Evolutionary conservation across 1,139 yeast species (phyloP).

Genomic region (Kazachstania sp.): DNA sequence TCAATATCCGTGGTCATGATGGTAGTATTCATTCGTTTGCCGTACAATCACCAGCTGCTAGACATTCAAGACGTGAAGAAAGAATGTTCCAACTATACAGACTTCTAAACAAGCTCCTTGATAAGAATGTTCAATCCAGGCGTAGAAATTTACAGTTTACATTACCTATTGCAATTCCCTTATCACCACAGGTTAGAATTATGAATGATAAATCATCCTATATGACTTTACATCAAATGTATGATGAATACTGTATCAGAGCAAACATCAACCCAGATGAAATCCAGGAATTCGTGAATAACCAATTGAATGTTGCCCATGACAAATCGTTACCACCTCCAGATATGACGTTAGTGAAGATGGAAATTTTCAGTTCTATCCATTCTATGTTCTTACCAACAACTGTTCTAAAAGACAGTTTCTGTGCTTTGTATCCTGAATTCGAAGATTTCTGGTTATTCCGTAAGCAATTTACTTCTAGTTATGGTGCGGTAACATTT

Average conservation of each 20-base stretch:
- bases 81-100: slow-evolving; percentile 86
- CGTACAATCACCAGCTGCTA: slow-evolving; percentile 95
- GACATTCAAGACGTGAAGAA: slow-evolving; percentile 96
- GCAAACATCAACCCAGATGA: slow-evolving; percentile 76
- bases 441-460: slow-evolving; percentile 97
- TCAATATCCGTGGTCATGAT: slow-evolving; percentile 87
- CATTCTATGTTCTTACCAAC: slow-evolving; percentile 84
- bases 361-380: slow-evolving; percentile 83
- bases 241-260: slow-evolving; percentile 77
- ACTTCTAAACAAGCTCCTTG: slow-evolving; percentile 71
- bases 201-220: slow-evolving; percentile 76
- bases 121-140: slow-evolving; percentile 78
- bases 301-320: slow-evolving; percentile 83
- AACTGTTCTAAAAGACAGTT: slow-evolving; percentile 66
- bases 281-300: slow-evolving; percentile 78
- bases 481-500: slow-evolving; percentile 90
- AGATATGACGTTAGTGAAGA: slow-evolving; percentile 77
- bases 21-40: slow-evolving; percentile 90
- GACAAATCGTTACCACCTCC: slow-evolving; percentile 92
- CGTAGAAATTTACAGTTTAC: slow-evolving; percentile 80
- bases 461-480: slow-evolving; percentile 90
- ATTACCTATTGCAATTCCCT: slow-evolving; percentile 84
- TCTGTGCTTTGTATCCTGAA: slow-evolving; percentile 54
- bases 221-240: slow-evolving; percentile 74
- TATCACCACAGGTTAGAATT: slow-evolving; percentile 90